Conservation (phyloP, 257 asterid species). For the Nicotiana obtusifolia region DNA sequence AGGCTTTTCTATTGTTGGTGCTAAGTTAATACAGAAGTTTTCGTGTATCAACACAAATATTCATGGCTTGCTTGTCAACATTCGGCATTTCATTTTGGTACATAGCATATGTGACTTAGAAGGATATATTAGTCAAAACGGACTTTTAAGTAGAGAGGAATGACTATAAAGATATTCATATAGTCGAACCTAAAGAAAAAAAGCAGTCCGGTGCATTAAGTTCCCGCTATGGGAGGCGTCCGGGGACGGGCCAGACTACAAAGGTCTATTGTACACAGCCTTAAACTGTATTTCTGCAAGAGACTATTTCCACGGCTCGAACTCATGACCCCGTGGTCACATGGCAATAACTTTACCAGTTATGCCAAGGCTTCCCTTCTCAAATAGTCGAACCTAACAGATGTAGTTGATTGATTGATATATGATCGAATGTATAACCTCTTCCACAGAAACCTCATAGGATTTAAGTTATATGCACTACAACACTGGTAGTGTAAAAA, state of each 20-base stretch:
- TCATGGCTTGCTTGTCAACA: not conserved
- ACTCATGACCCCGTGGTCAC: too few relatives aligned
- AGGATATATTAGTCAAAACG: not conserved
- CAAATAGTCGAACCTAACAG: not conserved
- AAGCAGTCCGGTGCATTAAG: too few relatives aligned
- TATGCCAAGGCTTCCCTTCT: too few relatives aligned
- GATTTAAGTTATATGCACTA: not conserved
- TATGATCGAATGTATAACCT: not conserved
- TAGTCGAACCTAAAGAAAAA: not conserved
- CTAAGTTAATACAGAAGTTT: not conserved
- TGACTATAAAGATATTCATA: not conserved
- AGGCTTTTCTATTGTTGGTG: not conserved
- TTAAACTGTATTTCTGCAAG: too few relatives aligned
- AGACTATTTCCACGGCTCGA: too few relatives aligned
- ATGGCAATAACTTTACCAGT: too few relatives aligned
- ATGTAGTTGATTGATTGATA: not conserved
- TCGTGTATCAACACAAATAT: not conserved
- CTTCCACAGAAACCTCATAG: not conserved
- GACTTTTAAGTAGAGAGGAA: not conserved
- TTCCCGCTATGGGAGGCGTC: too few relatives aligned
- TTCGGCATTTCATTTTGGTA: not conserved
- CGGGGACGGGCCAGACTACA: too few relatives aligned
- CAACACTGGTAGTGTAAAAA: too few relatives aligned
- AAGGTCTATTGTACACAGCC: too few relatives aligned
- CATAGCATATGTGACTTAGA: not conserved